Percentiles rank a stretch among this genome's conserved stretches.
phyloP scores from a whole-genome alignment of 768 basidiomycete genomes.

The Crucibulum laeve region DNA sequence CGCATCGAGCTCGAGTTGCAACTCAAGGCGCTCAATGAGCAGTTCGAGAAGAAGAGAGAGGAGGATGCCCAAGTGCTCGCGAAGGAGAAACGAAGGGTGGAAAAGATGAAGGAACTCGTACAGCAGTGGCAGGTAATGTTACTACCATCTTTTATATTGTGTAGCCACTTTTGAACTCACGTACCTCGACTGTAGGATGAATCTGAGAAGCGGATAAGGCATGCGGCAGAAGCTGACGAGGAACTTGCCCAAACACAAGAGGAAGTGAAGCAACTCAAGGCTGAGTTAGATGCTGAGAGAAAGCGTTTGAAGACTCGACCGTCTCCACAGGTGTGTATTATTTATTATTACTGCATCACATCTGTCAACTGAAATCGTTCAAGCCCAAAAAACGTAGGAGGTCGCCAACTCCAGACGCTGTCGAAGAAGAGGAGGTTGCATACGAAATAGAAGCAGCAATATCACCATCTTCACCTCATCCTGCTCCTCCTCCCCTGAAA shows the following conservation, averaged over 20 bases:
- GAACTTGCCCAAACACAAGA: constrained; percentile 34
- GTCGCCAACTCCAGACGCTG: not conserved
- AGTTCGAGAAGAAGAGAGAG: constrained; percentile 29
- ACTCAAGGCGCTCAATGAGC: constrained; percentile 40
- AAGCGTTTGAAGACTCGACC: constrained; percentile 27
- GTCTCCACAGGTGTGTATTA: constrained; percentile 15
- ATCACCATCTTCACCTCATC: constrained; percentile 1
- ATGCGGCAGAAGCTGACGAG: constrained; percentile 27
- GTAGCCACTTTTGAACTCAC: constrained; percentile 1
- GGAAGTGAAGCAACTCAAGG: constrained; percentile 39
- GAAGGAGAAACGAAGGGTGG: constrained; percentile 37
- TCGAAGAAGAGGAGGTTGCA: constrained; percentile 1
- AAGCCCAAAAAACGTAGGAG: not conserved
- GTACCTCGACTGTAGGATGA: constrained; percentile 26
- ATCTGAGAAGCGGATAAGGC: constrained; percentile 29
- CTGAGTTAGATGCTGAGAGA: constrained; percentile 35
- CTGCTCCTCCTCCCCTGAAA: not conserved
- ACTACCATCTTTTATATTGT: constrained; percentile 1
- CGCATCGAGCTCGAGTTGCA: constrained; percentile 54
- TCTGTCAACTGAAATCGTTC: not conserved
- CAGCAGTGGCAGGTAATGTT: constrained; percentile 42
- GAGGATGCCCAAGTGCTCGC: constrained; percentile 29
- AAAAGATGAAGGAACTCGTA: constrained; percentile 35
- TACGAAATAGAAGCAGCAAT: constrained; percentile 20
- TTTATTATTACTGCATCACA: constrained; percentile 1